phyloP scores from a whole-genome alignment of 2,329 filamentous ascomycete genomes.

The Aspergillus udagawae region DNA sequence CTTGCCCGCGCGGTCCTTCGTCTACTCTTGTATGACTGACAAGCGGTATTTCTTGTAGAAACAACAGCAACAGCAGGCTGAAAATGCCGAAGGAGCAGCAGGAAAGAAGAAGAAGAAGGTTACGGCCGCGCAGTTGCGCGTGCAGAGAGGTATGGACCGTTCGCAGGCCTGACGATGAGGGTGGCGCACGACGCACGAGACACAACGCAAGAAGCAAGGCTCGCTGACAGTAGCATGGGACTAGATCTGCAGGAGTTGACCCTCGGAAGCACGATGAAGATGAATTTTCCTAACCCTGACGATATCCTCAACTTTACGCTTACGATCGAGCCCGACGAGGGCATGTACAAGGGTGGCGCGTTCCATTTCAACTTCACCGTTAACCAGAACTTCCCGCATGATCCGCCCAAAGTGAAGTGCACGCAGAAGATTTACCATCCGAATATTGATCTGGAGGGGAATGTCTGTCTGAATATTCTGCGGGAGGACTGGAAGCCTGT shows the following conservation, averaged over 20 bases:
- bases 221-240: neutral
- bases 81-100: slow-evolving; percentile 77
- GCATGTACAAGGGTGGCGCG: slow-evolving; percentile 78
- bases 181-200: neutral
- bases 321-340: slow-evolving; percentile 50
- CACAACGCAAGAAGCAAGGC: neutral
- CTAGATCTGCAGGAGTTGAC: slow-evolving; percentile 47
- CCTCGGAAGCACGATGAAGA: slow-evolving; percentile 54
- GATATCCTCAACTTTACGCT: slow-evolving; percentile 53
- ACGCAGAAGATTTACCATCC: slow-evolving; percentile 98
- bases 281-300: slow-evolving; percentile 55
- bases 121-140: slow-evolving; percentile 87
- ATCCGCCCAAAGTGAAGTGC: slow-evolving; percentile 95
- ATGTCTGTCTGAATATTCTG: slow-evolving; percentile 96
- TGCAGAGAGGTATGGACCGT: slow-evolving; percentile 75
- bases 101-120: slow-evolving; percentile 96
- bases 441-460: slow-evolving; percentile 96
- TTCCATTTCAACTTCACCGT: slow-evolving; percentile 92
- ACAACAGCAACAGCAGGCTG: slow-evolving; percentile 94
- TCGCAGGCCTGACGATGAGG: neutral
- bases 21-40: neutral
- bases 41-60: slow-evolving; percentile 22
- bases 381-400: slow-evolving; percentile 92
- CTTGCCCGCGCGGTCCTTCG: neutral
- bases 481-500: slow-evolving; percentile 99